Evolutionary conservation across 2,329 filamentous ascomycete genomes (phyloP).

Genomic region (Chrysosporium keratinophilum): DNA sequence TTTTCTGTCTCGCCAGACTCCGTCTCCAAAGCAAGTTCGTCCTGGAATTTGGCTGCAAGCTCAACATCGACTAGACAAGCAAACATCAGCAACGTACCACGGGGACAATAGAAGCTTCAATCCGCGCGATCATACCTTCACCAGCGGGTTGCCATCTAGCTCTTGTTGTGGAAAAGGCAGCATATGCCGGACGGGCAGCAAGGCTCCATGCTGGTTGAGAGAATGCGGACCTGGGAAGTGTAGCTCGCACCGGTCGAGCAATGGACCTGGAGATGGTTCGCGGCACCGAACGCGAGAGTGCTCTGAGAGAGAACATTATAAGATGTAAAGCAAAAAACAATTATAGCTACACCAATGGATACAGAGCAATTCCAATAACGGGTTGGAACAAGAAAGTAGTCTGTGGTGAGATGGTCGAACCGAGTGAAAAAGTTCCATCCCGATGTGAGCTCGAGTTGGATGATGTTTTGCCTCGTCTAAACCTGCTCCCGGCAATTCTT

Average conservation of each 20-base stretch:
- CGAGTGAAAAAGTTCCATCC: too few relatives aligned
- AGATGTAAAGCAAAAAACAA: not conserved
- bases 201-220: constrained; percentile 43
- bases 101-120: not conserved
- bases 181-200: constrained; percentile 31
- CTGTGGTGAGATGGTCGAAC: too few relatives aligned
- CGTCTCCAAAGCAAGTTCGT: constrained; percentile 73
- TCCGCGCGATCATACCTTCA: constrained; percentile 32
- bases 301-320: constrained; percentile 61
- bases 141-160: constrained; percentile 36
- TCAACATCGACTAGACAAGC: constrained; percentile 54
- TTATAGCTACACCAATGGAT: too few relatives aligned
- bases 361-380: too few relatives aligned
- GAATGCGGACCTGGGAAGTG: constrained; percentile 42
- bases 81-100: not conserved
- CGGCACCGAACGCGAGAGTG: constrained; percentile 56
- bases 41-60: constrained; percentile 73
- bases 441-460: too few relatives aligned
- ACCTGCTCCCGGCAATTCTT: too few relatives aligned
- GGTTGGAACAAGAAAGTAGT: too few relatives aligned
- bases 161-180: constrained; percentile 40
- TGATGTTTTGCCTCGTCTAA: too few relatives aligned
- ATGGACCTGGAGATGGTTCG: constrained; percentile 51
- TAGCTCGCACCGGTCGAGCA: constrained; percentile 39
- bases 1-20: constrained; percentile 65